Base-by-base conservation (phyloP, 106 monocot species). In the Apostasia shenzhenica region DNA sequence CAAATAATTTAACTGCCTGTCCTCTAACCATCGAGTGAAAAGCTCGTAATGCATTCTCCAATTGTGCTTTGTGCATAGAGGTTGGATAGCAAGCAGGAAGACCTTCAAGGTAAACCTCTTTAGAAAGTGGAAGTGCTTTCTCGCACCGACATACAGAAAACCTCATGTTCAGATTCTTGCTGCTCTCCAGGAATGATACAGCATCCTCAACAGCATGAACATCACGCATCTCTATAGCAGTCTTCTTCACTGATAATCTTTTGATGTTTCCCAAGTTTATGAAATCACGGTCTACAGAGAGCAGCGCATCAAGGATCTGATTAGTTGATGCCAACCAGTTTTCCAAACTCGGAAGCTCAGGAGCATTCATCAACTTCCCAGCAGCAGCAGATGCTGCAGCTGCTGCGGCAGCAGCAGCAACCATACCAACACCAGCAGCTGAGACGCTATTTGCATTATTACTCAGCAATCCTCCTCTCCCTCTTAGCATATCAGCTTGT, bases 81-180 rank as follows among this genome's bases (percentile, higher is more conserved):
- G 93, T 93, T 57, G 90, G 90, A 70, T 99, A 99, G 70, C 79
- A 90, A 48, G 89, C 47, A 75, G 99, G 93, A 49, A 99, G 73
- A 37, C 80, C 85, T 83, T 84, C 87, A 51, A 90, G 68, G 76
- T 99, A 99, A 45, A 93, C 73, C 39, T 99, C 90, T 74, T 80
- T 85, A 39, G 90, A 89, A 76, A 67, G 75, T 74, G 99, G 85
- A 72, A 93, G 85, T 64, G 80, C 76, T 76, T 76, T 93, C 81
- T 93, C 65, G 75, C 99, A 99, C 93, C 93, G 90, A 59, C 83
- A 77, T 49, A 74, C 67, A 48, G 99, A 99, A 75, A 99, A 99
- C 63, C 77, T 90, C 80, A 81, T 62, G 59, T 85, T 88, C 60
- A 99, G 61, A 8, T 74, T 81, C 54, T 72, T 80, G 44, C 76